Base-by-base conservation (phyloP, 192 early-diverging fungal species). In the Backusella luteola region DNA sequence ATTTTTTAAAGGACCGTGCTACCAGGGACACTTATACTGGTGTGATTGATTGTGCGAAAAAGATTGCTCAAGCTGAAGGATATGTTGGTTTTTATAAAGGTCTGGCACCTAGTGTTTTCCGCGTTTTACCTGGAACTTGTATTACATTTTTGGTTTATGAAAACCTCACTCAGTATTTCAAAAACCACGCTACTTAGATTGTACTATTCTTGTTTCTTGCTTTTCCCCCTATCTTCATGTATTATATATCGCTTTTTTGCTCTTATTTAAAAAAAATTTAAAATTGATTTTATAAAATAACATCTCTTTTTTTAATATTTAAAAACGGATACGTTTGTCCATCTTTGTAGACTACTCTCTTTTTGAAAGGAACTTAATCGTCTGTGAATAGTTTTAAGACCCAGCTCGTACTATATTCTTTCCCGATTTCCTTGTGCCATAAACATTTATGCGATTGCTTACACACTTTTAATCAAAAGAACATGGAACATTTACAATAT, bases 61-160 rank as follows among this genome's bases (percentile, higher is more conserved):
- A 92, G 67, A 95, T 96, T 42, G 87, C 86, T 74, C 84, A 88
- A 39, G 77, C 85, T 8, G 98, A 98, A 83, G 94, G 94, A 3
- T 53, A 93, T 19, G 39, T 84, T 23, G 96, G 94, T 6, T 97
- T 97, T 76, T 97, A 97, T 87, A 97, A 97, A 80, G 97, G 97
- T 0, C 85, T 97, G 63, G 95, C 93, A 1, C 91, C 95, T 4
- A 95, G 94, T 53, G 81, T 98, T 14, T 79, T 97, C 11, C 89
- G 96, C 12, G 96, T 99, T 0, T 82, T 98, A 35, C 98, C 98
- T 2, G 95, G 97, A 6, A 97, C 97, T 8, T 91, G 93, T 68
- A 90, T 98, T 26, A 99, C 98, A 2, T 99, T 99, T 89, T 88
- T 94, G n/a, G 95, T 97, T 0, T 99, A 99, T 79, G 97, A 98